Evolutionary conservation across 768 basidiomycete genomes (phyloP).

Genomic region (Panaeolus papilionaceus): DNA sequence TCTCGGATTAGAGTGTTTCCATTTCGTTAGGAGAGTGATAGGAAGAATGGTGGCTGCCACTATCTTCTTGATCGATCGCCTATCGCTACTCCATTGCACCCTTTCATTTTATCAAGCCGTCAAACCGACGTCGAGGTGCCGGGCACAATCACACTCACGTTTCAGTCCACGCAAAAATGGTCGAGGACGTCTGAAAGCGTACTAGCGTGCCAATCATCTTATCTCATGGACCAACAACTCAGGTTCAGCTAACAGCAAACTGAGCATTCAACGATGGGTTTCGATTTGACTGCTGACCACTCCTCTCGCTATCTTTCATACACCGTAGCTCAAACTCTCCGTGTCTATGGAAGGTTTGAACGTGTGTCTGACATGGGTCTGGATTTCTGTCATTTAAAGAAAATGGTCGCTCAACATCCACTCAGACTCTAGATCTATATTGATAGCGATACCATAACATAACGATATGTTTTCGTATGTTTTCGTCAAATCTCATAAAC

Average conservation of each 20-base stretch:
- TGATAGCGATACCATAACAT: not conserved
- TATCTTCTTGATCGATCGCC: slow-evolving; percentile 11
- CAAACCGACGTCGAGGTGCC: slow-evolving; percentile 10
- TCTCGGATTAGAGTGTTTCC: not conserved
- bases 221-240: not conserved
- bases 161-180: not conserved
- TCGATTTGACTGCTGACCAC: not conserved
- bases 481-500: not conserved
- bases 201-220: not conserved
- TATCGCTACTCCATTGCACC: slow-evolving; percentile 5
- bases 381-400: slow-evolving; percentile 7
- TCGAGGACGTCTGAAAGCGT: not conserved
- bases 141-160: slow-evolving; percentile 10
- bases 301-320: not conserved
- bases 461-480: slow-evolving; percentile 13
- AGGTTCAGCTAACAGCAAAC: not conserved
- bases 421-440: slow-evolving; percentile 10
- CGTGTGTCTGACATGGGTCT: slow-evolving; percentile 15
- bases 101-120: slow-evolving; percentile 12
- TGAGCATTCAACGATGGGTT: not conserved
- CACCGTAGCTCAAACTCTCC: not conserved
- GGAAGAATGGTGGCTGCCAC: slow-evolving; percentile 9
- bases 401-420: slow-evolving; percentile 8
- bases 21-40: not conserved
- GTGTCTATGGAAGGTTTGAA: not conserved